These are phyloP conservation scores for Irpex rosettiformis DNA, from an alignment of 1,284 basidiomycete genomes.

Conservation along the genomic window DNA sequence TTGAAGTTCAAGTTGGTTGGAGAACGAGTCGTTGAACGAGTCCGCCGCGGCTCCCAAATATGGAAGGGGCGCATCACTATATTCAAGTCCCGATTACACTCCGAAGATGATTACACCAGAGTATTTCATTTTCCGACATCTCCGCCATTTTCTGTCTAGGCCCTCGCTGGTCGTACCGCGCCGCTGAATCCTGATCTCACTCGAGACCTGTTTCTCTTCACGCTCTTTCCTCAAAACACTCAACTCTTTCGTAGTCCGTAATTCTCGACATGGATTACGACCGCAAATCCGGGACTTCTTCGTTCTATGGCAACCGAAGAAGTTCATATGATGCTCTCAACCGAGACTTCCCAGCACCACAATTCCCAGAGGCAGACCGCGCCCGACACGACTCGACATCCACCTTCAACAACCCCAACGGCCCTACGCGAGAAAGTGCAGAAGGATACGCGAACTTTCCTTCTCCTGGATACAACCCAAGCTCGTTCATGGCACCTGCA, in stretches of 20 bases:
- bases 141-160: neutral
- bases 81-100: neutral
- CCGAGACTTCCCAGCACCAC: conserved; percentile 42
- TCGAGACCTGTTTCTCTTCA: conserved; percentile 6
- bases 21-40: neutral
- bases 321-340: conserved; percentile 57
- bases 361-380: conserved; percentile 29
- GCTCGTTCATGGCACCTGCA: conserved; percentile 61
- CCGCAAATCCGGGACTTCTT: conserved; percentile 71
- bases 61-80: neutral
- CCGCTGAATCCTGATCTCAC: conserved; percentile 14
- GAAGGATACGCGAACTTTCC: conserved; percentile 38
- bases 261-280: conserved; percentile 44
- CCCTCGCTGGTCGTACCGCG: conserved; percentile 1
- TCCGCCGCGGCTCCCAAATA: neutral
- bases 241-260: neutral
- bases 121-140: neutral
- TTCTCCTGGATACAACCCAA: conserved; percentile 65
- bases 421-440: conserved; percentile 38
- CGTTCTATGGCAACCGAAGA: conserved; percentile 68
- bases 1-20: neutral
- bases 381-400: conserved; percentile 63
- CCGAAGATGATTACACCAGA: neutral
- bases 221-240: neutral
- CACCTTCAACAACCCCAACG: conserved; percentile 48